A percentile compares a stretch with the other conserved stretches of the same genome.
phyloP scores from a whole-genome alignment of 768 basidiomycete genomes.

The Gloeostereum incarnatum region DNA sequence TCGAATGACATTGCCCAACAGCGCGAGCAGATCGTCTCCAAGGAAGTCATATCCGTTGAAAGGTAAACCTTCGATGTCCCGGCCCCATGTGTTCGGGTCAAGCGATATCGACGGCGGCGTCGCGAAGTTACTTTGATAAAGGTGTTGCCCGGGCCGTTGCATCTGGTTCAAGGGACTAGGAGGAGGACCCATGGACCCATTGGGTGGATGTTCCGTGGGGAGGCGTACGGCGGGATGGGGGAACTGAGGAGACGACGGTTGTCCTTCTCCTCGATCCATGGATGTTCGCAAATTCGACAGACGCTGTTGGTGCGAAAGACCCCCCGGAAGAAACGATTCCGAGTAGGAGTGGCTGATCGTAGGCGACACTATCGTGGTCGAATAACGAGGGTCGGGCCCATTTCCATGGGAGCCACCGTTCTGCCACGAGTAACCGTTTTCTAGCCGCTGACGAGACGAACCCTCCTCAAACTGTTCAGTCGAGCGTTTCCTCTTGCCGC shows the following conservation, averaged over 20 bases:
- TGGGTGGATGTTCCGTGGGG: too few relatives aligned
- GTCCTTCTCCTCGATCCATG: not conserved
- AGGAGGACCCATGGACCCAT: too few relatives aligned
- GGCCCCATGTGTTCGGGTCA: conserved; percentile 3
- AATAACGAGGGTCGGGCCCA: too few relatives aligned
- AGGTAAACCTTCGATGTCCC: conserved; percentile 5
- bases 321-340: too few relatives aligned
- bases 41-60: conserved; percentile 8
- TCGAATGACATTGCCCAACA: conserved; percentile 5
- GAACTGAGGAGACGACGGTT: not conserved
- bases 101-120: conserved; percentile 4
- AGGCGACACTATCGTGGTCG: too few relatives aligned
- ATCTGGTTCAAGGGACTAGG: too few relatives aligned
- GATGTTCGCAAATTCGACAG: not conserved
- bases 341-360: too few relatives aligned
- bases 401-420: too few relatives aligned
- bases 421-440: conserved; percentile 1
- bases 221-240: too few relatives aligned
- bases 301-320: not conserved
- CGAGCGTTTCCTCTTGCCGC: conserved; percentile 4
- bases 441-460: conserved; percentile 5
- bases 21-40: conserved; percentile 6
- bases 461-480: not conserved
- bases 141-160: not conserved
- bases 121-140: too few relatives aligned